phyloP scores from a whole-genome alignment of 805 yeast genomes.

The Kuraishia hungarica region DNA sequence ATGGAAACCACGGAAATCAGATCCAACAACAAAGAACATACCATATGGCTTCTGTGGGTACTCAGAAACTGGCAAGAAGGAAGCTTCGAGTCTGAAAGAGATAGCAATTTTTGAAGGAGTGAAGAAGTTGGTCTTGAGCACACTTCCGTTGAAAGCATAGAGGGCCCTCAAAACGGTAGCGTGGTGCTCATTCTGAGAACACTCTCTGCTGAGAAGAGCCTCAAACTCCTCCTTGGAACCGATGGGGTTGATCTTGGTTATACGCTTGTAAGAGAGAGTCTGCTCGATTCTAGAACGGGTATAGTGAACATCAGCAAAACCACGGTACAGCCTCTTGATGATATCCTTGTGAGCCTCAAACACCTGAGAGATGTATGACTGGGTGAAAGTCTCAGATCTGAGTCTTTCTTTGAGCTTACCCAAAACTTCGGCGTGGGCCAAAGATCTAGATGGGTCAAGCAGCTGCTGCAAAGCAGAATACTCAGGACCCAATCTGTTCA shows the following conservation, averaged over 20 bases:
- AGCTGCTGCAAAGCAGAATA: constrained; percentile 61
- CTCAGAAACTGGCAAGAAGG: constrained; percentile 75
- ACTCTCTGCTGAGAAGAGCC: constrained; percentile 52
- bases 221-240: constrained; percentile 70
- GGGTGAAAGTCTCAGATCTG: constrained; percentile 89
- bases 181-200: constrained; percentile 76
- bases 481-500: constrained; percentile 90
- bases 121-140: constrained; percentile 90
- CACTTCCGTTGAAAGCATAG: constrained; percentile 74
- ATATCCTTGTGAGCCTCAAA: constrained; percentile 63
- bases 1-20: constrained; percentile 96
- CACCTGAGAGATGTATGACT: constrained; percentile 70
- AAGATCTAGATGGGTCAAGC: constrained; percentile 51
- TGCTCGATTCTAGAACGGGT: constrained; percentile 60
- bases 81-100: constrained; percentile 84
- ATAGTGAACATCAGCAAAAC: constrained; percentile 88
- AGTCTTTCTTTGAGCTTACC: constrained; percentile 78
- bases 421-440: constrained; percentile 68
- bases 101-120: constrained; percentile 91
- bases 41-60: constrained; percentile 93
- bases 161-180: constrained; percentile 75
- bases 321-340: constrained; percentile 76
- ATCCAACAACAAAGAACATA: constrained; percentile 91
- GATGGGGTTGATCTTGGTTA: constrained; percentile 69
- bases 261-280: constrained; percentile 82